phyloP scores from a whole-genome alignment of 441 rosid genomes.

The Gossypium trilobum region DNA sequence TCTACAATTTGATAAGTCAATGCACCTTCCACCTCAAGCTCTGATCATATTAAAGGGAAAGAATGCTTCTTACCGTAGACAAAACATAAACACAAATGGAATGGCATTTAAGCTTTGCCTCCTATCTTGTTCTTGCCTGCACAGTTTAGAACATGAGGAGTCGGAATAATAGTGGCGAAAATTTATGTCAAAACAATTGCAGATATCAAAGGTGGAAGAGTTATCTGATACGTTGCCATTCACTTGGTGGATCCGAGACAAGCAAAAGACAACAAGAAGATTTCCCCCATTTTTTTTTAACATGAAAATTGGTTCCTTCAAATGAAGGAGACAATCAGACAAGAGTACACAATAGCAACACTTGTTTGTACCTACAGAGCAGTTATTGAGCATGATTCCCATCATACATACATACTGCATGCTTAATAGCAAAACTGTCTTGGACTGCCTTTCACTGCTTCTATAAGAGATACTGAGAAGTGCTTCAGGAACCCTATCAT shows the following conservation, averaged over 20 bases:
- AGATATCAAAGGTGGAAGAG: neutral
- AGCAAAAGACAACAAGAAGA: neutral
- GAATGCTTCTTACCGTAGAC: too few species aligned
- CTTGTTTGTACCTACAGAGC: too few species aligned
- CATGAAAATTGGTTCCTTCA: neutral
- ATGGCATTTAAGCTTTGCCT: neutral
- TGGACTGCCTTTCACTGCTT: neutral
- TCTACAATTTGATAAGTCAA: neutral
- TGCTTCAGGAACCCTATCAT: neutral
- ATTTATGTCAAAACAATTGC: neutral
- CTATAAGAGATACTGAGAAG: neutral
- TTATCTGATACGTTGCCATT: neutral
- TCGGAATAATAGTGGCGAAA: neutral
- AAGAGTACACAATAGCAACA: neutral
- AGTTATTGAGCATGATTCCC: too few species aligned
- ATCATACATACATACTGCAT: too few species aligned
- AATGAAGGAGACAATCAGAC: neutral
- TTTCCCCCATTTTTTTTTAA: neutral
- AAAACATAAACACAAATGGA: too few species aligned
- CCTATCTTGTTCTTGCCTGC: neutral
- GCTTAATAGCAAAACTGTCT: too few species aligned
- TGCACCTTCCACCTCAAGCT: neutral
- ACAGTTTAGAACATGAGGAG: neutral
- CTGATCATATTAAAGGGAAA: neutral
- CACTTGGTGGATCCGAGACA: neutral